phyloP scores from a whole-genome alignment of 1,284 basidiomycete genomes.

The Ustilago esculenta region DNA sequence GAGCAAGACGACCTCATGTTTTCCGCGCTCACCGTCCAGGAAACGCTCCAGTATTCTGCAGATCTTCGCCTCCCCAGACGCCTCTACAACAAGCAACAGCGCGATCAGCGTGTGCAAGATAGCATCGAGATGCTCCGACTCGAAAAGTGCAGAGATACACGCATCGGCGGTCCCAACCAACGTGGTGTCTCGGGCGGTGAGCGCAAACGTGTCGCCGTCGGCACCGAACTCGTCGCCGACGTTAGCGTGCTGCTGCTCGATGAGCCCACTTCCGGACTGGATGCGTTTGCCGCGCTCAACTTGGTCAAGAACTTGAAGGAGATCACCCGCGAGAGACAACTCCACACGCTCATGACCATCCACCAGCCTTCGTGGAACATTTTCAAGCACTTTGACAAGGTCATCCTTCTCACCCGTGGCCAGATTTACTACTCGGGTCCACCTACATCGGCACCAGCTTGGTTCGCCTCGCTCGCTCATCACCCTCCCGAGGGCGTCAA shows the following conservation, averaged over 20 bases:
- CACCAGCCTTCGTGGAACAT: constrained; percentile 59
- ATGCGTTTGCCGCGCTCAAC: constrained; percentile 46
- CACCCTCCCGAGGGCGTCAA: constrained; percentile 42
- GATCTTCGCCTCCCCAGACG: constrained; percentile 42
- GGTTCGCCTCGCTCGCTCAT: constrained; percentile 34
- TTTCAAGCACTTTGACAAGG: constrained; percentile 47
- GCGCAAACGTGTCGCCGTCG: constrained; percentile 48
- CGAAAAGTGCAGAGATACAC: constrained; percentile 45
- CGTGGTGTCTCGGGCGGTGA: constrained; percentile 58
- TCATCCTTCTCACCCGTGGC: constrained; percentile 49
- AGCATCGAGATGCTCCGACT: constrained; percentile 51
- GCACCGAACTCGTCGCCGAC: constrained; percentile 44
- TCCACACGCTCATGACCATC: constrained; percentile 50
- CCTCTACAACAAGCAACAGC: constrained; percentile 37
- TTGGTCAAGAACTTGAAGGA: constrained; percentile 48
- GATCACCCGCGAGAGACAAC: constrained; percentile 35
- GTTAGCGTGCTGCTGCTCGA: constrained; percentile 51
- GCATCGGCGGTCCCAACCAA: constrained; percentile 42
- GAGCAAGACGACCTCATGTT: constrained; percentile 59
- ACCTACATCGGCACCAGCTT: constrained; percentile 34
- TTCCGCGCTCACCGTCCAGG: constrained; percentile 47
- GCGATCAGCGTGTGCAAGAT: constrained; percentile 46
- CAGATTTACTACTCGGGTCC: constrained; percentile 48
- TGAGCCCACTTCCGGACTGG: constrained; percentile 53
- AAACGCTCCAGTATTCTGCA: constrained; percentile 52